Evolutionary conservation across 306 rosid genomes (phyloP).

Genomic region (Prunus persica): DNA sequence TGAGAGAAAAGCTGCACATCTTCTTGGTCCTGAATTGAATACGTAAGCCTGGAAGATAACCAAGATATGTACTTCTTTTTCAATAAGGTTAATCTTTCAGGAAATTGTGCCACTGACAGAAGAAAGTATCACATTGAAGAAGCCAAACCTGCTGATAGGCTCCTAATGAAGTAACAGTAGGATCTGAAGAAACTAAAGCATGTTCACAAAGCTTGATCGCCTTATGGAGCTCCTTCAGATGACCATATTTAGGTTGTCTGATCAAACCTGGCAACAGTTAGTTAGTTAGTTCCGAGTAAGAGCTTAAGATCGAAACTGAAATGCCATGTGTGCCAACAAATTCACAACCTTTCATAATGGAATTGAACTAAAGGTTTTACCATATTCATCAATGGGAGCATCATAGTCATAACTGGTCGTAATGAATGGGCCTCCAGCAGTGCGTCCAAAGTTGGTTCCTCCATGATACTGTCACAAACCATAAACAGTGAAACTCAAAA

Average conservation of each 20-base stretch:
- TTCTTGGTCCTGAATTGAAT: conserved; percentile 53
- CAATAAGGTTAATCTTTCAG: conserved; percentile 9
- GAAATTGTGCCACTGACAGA: conserved; percentile 1
- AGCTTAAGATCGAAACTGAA: conserved; percentile 4
- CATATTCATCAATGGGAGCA: conserved; percentile 96
- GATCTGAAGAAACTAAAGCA: conserved; percentile 83
- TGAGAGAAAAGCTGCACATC: conserved; percentile 88
- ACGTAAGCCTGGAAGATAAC: conserved; percentile 65
- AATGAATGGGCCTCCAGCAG: conserved; percentile 95
- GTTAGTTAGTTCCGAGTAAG: conserved; percentile 16
- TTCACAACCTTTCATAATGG: not conserved
- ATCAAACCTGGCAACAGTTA: conserved; percentile 55
- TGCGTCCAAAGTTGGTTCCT: conserved; percentile 97
- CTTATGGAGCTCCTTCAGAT: conserved; percentile 76
- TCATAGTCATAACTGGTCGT: conserved; percentile 94
- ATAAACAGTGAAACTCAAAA: conserved; percentile 16
- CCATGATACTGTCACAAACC: conserved; percentile 77
- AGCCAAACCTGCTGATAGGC: conserved; percentile 68
- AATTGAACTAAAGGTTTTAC: conserved; percentile 41
- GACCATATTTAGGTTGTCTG: conserved; percentile 87
- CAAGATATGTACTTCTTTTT: conserved; percentile 20
- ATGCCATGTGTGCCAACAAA: not conserved
- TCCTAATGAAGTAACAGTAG: conserved; percentile 70
- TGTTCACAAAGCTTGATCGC: conserved; percentile 79
- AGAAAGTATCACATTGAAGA: conserved; percentile 14